A percentile compares a stretch with the other conserved stretches of the same genome.
Evolutionary conservation across 2,329 filamentous ascomycete genomes (phyloP).

Genomic region (Blastomyces emzantsi): DNA sequence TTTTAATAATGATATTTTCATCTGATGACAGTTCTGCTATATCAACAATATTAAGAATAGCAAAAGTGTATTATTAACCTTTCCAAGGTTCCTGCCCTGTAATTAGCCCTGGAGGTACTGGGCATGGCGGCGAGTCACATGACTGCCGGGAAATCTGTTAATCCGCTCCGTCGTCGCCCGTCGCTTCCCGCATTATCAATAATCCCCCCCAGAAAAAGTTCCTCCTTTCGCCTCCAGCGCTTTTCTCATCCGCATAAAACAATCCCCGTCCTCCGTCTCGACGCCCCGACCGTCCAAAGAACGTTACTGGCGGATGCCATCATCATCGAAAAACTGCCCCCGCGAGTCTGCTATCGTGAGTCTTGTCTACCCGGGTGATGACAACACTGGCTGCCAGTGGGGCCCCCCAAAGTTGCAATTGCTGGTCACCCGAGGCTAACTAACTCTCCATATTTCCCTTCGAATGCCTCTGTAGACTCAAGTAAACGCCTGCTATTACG

Average conservation of each 20-base stretch:
- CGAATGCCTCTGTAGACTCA: constrained; percentile 8
- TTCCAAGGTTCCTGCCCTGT: no score
- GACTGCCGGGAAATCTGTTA: no score
- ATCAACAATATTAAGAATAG: no score
- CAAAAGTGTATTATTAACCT: no score
- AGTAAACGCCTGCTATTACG: not conserved
- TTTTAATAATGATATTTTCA: no score
- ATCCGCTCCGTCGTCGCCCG: no score
- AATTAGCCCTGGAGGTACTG: no score
- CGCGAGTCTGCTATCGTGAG: constrained; percentile 6
- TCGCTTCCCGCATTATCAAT: no score
- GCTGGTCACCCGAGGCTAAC: constrained; percentile 4
- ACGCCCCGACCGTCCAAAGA: constrained; percentile 1
- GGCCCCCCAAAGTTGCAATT: not conserved
- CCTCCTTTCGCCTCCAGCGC: not conserved
- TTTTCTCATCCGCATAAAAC: constrained; percentile 17
- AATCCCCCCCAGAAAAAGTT: not conserved
- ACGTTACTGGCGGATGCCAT: constrained; percentile 14
- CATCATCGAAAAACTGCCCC: constrained; percentile 7
- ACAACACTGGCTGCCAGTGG: constrained; percentile 10
- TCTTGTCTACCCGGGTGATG: not conserved
- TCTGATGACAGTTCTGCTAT: no score
- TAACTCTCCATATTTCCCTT: not conserved
- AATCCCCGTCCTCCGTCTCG: constrained; percentile 18
- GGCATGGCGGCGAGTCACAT: no score